Base-by-base conservation (phyloP, 2,329 filamentous ascomycete species). In the Fusarium metavorans region DNA sequence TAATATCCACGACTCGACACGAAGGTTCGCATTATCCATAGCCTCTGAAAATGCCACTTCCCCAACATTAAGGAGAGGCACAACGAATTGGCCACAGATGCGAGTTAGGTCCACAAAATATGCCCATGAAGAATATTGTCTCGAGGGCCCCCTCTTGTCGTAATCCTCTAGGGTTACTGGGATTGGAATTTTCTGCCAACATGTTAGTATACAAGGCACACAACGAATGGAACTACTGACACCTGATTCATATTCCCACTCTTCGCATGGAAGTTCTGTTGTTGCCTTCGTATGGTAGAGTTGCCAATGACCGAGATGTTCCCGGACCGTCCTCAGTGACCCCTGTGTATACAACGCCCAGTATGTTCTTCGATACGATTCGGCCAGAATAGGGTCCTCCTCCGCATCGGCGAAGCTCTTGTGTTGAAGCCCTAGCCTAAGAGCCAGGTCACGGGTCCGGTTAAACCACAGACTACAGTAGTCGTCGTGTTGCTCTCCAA, bases 361-460 rank as follows among this genome's bases (percentile, higher is more conserved):
- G 50, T 79, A 79, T 14, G 77, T 77, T 34, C 77, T 69, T 48
- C 77, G 68, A 27, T 71, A 76, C 7, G 77, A 79, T 48, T 79
- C 77, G 25, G 77, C 76, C 4, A 77, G 32, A 34, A 78, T 6
- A 27, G 57, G 67, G 25, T 66, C 39, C 16, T 52, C 16, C 32
- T 72, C 68, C 5, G 56, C 35, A n/a, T 76, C 68, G 8, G 74
- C 68, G 32, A 70, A 76, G 32, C 48, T 48, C 35, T 76, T 78
- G 45, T 68, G 37, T 39, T 77, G 77, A 7, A 79, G 70, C 6
- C 64, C 71, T 1, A 78, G 50, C 2, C 32, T 34, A 35, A 78
- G 59, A 20, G 77, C 74, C 32, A 78, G 71, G 6, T 54, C 45
- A 30, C 68, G 61, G 8, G 77, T 66, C 27, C n/a, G 59, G 8